phyloP scores from a whole-genome alignment of 768 basidiomycete genomes.

The Podaxis sp. region DNA sequence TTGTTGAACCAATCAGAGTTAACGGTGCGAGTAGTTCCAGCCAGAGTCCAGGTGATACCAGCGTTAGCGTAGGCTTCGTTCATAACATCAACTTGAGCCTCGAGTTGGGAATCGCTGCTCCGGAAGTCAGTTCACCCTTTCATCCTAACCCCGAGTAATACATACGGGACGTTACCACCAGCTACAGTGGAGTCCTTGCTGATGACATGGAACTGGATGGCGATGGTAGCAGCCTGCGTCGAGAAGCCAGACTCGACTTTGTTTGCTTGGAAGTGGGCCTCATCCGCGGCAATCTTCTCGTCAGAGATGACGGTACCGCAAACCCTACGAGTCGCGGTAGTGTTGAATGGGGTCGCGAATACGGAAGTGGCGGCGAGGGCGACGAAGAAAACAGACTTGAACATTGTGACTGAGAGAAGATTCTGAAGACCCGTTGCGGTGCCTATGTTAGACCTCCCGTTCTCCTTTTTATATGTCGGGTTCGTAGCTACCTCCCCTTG shows the following conservation, averaged over 20 bases:
- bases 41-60: conserved; percentile 40
- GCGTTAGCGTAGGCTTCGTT: conserved; percentile 38
- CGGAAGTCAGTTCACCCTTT: background rate
- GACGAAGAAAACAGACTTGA: conserved; percentile 25
- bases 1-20: conserved; percentile 49
- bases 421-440: conserved; percentile 1
- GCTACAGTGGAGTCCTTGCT: conserved; percentile 26
- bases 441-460: background rate
- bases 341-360: conserved; percentile 27
- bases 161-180: conserved; percentile 41
- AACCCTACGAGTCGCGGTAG: conserved; percentile 19
- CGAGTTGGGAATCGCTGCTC: conserved; percentile 34
- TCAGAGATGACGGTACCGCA: conserved; percentile 40
- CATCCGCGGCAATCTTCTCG: conserved; percentile 31
- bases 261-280: conserved; percentile 41
- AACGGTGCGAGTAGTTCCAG: conserved; percentile 35
- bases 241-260: conserved; percentile 22
- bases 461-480: conserved; percentile 5
- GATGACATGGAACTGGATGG: conserved; percentile 33
- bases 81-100: conserved; percentile 36
- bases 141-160: background rate
- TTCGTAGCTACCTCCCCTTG: background rate
- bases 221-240: conserved; percentile 10
- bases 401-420: conserved; percentile 19
- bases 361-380: conserved; percentile 27